Conservation (phyloP, 306 rosid species). For the Corylus heterophylla region DNA sequence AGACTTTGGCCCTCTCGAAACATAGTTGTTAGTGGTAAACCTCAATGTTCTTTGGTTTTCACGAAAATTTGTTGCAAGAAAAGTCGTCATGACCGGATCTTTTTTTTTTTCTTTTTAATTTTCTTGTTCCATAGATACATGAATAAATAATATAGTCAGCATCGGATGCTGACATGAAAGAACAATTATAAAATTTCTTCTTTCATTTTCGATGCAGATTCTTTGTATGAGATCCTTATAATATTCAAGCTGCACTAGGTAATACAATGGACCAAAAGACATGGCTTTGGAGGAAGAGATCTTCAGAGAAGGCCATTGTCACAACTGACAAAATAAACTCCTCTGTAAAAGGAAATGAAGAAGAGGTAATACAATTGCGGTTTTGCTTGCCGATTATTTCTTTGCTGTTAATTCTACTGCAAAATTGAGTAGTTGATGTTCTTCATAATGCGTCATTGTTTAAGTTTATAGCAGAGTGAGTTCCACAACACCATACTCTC, state of each 20-base stretch:
- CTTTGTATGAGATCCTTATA: conserved; percentile 21
- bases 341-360: conserved; percentile 53
- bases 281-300: conserved; percentile 86
- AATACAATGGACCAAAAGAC: conserved; percentile 67
- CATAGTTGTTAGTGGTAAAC: background rate
- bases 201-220: conserved; percentile 30
- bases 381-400: background rate
- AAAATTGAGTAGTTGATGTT: background rate
- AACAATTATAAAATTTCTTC: conserved; percentile 4
- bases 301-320: conserved; percentile 58
- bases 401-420: background rate
- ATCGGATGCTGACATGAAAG: background rate
- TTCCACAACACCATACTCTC: background rate
- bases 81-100: background rate
- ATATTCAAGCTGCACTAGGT: conserved; percentile 19
- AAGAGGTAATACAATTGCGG: conserved; percentile 47
- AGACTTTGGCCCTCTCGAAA: background rate
- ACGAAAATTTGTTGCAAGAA: background rate
- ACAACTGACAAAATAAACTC: conserved; percentile 42
- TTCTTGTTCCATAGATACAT: too few relatives aligned
- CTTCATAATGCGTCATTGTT: background rate
- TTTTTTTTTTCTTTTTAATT: too few relatives aligned
- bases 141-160: too few relatives aligned
- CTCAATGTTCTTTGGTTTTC: background rate
- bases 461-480: conserved; percentile 5